phyloP scores from a whole-genome alignment of 495 filamentous ascomycete genomes.

The Neurospora sp. region DNA sequence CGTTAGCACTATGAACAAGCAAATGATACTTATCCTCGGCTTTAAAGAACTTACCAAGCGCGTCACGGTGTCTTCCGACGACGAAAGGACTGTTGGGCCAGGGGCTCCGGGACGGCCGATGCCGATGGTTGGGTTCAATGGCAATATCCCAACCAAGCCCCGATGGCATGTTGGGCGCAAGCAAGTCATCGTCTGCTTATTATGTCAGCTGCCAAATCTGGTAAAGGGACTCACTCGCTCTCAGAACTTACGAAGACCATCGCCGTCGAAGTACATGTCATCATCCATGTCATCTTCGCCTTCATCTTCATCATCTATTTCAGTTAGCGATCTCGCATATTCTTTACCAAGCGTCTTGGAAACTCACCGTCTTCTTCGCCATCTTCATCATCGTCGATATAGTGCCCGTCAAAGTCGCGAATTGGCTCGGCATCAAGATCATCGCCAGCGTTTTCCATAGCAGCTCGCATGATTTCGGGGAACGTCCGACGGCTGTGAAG shows the following conservation, averaged over 20 bases:
- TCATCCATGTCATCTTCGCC: slow-evolving; percentile 66
- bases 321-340: slow-evolving; percentile 10
- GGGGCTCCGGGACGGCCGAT: slow-evolving; percentile 16
- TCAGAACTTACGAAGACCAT: slow-evolving; percentile 54
- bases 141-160: slow-evolving; percentile 39
- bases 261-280: slow-evolving; percentile 54
- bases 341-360: slow-evolving; percentile 5
- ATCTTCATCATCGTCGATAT: slow-evolving; percentile 61
- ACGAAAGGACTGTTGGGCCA: slow-evolving; percentile 32
- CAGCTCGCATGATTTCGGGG: slow-evolving; percentile 48
- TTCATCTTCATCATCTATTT: slow-evolving; percentile 48
- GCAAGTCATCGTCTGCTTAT: slow-evolving; percentile 42
- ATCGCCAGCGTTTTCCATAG: slow-evolving; percentile 45
- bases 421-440: slow-evolving; percentile 46
- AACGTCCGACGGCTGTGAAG: slow-evolving; percentile 38
- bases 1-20: slow-evolving; percentile 2
- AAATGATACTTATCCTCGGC: not conserved
- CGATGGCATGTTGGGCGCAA: slow-evolving; percentile 25
- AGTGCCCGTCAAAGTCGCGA: slow-evolving; percentile 42
- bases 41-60: slow-evolving; percentile 13
- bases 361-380: slow-evolving; percentile 48
- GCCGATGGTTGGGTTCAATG: slow-evolving; percentile 26
- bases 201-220: slow-evolving; percentile 8
- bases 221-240: slow-evolving; percentile 2
- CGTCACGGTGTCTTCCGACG: slow-evolving; percentile 35